Evolutionary conservation across 495 filamentous ascomycete genomes (phyloP).

Genomic region (Tuber aestivum): DNA sequence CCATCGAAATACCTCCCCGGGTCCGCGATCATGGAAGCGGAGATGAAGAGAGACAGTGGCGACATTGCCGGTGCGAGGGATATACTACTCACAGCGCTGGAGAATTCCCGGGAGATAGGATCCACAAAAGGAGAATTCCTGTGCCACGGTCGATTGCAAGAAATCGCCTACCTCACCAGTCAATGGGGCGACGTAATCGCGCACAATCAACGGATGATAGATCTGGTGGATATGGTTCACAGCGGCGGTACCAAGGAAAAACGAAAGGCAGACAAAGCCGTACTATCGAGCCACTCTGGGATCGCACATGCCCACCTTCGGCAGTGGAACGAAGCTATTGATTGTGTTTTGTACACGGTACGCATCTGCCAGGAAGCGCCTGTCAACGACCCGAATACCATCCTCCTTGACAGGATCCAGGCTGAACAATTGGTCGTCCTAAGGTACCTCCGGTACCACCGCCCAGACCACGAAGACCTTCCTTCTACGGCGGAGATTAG

Average conservation of each 20-base stretch:
- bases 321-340: conserved; percentile 22
- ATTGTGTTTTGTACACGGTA: neutral
- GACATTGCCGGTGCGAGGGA: neutral
- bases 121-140: neutral
- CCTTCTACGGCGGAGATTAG: neutral
- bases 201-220: neutral
- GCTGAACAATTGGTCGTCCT: neutral
- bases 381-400: neutral
- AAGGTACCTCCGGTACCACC: conserved; percentile 2
- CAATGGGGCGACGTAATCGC: neutral
- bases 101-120: neutral
- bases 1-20: neutral
- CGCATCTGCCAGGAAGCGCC: neutral
- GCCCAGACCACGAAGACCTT: neutral
- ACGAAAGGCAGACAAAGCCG: neutral
- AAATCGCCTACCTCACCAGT: neutral
- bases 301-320: conserved; percentile 13
- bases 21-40: neutral
- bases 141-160: neutral
- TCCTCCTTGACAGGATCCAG: neutral
- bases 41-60: neutral
- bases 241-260: neutral
- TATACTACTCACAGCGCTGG: neutral
- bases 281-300: neutral
- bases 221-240: neutral